phyloP scores from a whole-genome alignment of 1,139 yeast genomes.

The Tardiomyces blankii region DNA sequence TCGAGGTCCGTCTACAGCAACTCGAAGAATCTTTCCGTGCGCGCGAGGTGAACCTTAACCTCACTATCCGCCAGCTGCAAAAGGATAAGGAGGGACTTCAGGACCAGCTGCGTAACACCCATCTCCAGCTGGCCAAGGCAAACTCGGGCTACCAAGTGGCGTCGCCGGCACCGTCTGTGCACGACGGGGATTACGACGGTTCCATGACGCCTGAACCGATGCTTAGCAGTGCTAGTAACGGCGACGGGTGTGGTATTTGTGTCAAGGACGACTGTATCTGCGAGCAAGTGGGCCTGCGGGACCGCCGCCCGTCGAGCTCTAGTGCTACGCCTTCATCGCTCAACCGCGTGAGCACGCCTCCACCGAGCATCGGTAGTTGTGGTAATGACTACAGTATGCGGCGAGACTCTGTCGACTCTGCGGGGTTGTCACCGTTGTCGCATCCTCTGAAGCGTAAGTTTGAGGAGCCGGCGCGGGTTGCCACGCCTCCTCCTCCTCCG shows the following conservation, averaged over 20 bases:
- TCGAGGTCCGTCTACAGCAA: slow-evolving; percentile 46
- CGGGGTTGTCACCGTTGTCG: not conserved
- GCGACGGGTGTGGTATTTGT: slow-evolving; percentile 53
- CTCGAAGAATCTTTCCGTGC: slow-evolving; percentile 55
- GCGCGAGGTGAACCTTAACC: slow-evolving; percentile 28
- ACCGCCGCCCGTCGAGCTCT: not conserved
- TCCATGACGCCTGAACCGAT: not conserved
- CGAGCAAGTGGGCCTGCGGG: slow-evolving; percentile 41
- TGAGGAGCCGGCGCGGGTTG: not conserved
- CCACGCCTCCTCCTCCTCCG: not conserved
- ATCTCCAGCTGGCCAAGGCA: slow-evolving; percentile 4
- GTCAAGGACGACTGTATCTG: slow-evolving; percentile 61
- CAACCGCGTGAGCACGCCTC: too few relatives aligned
- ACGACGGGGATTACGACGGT: not conserved
- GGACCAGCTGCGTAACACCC: slow-evolving; percentile 14
- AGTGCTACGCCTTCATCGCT: too few relatives aligned
- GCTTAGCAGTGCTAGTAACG: slow-evolving; percentile 2
- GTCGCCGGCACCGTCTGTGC: slow-evolving; percentile 1
- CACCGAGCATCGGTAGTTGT: too few relatives aligned
- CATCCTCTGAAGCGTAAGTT: not conserved
- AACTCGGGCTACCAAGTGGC: not conserved
- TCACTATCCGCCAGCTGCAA: slow-evolving; percentile 20
- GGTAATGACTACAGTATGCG: not conserved
- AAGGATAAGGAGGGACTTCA: slow-evolving; percentile 25
- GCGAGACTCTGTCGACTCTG: not conserved